Evolutionary conservation across 129 eudicot genomes (phyloP).

Genomic region (Helianthus tuberosus): DNA sequence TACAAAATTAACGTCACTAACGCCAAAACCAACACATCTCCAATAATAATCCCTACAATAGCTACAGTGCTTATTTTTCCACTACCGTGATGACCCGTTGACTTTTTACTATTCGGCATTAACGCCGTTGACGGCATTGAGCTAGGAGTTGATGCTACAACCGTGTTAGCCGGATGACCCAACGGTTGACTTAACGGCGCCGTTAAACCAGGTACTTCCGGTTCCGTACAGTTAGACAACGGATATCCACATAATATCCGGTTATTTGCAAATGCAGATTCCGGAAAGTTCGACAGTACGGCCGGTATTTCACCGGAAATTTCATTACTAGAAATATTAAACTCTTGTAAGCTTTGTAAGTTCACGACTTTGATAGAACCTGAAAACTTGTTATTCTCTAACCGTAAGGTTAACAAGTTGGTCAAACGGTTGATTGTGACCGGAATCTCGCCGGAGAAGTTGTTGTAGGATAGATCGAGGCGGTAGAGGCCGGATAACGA

Average conservation of each 20-base stretch:
- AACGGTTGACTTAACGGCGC: conserved; percentile 43
- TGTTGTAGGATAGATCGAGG: conserved; percentile 78
- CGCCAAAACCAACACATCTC: conserved; percentile 37
- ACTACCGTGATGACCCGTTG: conserved; percentile 25
- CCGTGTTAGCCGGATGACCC: conserved; percentile 32
- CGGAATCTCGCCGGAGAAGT: conserved; percentile 66
- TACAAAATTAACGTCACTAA: conserved; percentile 37
- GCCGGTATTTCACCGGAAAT: conserved; percentile 65
- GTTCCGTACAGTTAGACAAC: conserved; percentile 44
- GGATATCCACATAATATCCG: conserved; percentile 69
- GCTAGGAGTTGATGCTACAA: conserved; percentile 51
- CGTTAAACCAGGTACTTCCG: conserved; percentile 30
- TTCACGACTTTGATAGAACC: conserved; percentile 46
- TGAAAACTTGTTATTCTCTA: conserved; percentile 55
- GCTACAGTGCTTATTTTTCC: conserved; percentile 31
- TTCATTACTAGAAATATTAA: conserved; percentile 58
- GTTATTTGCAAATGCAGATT: conserved; percentile 56
- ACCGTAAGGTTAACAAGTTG: conserved; percentile 56
- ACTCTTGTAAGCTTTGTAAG: conserved; percentile 50
- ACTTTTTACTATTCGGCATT: conserved; percentile 30
- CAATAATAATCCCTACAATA: conserved; percentile 36
- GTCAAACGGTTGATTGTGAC: conserved; percentile 40
- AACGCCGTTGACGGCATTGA: conserved; percentile 45
- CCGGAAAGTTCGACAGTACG: conserved; percentile 57
- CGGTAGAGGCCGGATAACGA: conserved; percentile 40